Evolutionary conservation across 495 filamentous ascomycete genomes (phyloP).

Genomic region (Xylaria venustula): DNA sequence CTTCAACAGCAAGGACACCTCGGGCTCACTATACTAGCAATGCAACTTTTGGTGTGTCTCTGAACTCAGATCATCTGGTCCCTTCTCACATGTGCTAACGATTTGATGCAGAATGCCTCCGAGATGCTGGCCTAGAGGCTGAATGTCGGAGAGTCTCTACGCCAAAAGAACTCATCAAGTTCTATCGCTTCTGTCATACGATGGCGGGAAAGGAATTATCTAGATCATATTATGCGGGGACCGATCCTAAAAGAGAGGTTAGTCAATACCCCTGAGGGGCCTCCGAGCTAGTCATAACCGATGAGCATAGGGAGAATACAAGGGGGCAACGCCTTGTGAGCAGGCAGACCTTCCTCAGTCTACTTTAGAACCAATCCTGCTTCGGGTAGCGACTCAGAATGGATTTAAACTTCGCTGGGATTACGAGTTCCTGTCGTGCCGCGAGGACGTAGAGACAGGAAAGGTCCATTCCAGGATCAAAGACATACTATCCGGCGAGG

Average conservation of each 20-base stretch:
- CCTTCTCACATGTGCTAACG: not conserved
- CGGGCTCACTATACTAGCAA: conserved; percentile 45
- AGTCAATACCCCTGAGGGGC: conserved; percentile 28
- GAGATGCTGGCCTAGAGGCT: conserved; percentile 45
- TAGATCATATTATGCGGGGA: conserved; percentile 48
- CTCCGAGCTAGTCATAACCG: conserved; percentile 40
- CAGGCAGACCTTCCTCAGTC: conserved; percentile 53
- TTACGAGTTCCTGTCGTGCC: conserved; percentile 37
- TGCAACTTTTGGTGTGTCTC: conserved; percentile 5
- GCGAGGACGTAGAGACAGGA: conserved; percentile 21
- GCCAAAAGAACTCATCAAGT: conserved; percentile 24
- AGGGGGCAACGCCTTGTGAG: conserved; percentile 45
- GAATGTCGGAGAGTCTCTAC: conserved; percentile 31
- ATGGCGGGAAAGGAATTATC: conserved; percentile 44
- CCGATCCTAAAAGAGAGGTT: conserved; percentile 26
- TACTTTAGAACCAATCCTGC: conserved; percentile 50
- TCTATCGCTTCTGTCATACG: conserved; percentile 11
- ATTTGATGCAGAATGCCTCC: conserved; percentile 43
- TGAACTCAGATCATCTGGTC: too few species aligned
- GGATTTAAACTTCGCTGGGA: conserved; percentile 47
- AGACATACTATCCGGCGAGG: conserved; percentile 40
- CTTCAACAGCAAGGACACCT: conserved; percentile 49
- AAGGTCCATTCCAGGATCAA: conserved; percentile 37
- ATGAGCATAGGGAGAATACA: conserved; percentile 52
- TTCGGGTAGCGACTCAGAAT: conserved; percentile 38